Evolutionary conservation across 257 asterid genomes (phyloP), one percentile per base, ranked within the genome.

Genomic region (Ilex aquifolium): DNA sequence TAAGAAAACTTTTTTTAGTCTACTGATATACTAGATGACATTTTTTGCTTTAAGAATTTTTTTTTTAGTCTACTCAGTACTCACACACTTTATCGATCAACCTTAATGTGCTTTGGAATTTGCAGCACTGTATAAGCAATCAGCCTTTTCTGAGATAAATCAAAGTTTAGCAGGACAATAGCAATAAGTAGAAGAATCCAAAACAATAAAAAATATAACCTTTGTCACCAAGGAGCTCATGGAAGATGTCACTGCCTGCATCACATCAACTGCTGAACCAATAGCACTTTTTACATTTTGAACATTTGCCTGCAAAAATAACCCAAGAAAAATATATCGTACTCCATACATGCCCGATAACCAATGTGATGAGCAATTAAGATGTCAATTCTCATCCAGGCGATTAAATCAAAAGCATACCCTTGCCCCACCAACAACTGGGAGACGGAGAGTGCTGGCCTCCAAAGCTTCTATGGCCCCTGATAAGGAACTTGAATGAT

Each of bases 231-330:
- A 83, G 69, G 91, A 67, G 67, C 84, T 73, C 54, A 85, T 67
- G 9, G 97, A 85, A 68, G 91, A 79, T 66, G 83, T 85, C 93
- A 90, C 77, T 46, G 84, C 81, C 72, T 90, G 93, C 96, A 90
- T 88, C 73, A 83, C 76, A 54, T 88, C 96, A 62, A 84, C 85
- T 44, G 93, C 90, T 44, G 95, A 90, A 73, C 75, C 72, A 59
- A 90, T 73, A 29, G 93, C 91, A 72, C 78, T 86, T 73, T 82
- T 77, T 42, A 90, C 72, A 63, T 71, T 71, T 58, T 72, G 85
- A 69, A 74, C 83, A 70, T 85, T 90, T 60, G 80, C 92, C 97
- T 90, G 89, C 69, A 75, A 65, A 74, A 36, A 40, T 30, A 63
- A 13, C 10, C 36, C 46, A 68, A 63, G 15, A 48, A 60, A 40